Base-by-base conservation (phyloP, 1,139 yeast genomes). In the Candida sanyaensis region DNA sequence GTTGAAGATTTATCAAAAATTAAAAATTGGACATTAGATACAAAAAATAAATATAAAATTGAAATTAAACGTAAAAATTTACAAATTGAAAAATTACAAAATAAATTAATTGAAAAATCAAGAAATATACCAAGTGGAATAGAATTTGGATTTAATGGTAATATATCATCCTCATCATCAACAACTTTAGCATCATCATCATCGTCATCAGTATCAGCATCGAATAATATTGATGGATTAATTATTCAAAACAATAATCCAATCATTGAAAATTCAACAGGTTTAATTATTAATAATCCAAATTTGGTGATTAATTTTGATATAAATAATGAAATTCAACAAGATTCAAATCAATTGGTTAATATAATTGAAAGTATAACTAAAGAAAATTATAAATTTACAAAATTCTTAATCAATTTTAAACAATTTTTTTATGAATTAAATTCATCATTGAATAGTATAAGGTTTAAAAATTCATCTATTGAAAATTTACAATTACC, bases 61-160 rank as follows among this genome's bases (percentile, higher is more conserved):
- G 81, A 78, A 47, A 50, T 75, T 44, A 73, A 73, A 54, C 65
- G 64, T 55, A 73, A 74, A 51, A 63, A 66, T 26, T 41, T 67
- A 24, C 68, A 65, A 41, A 70, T 77, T 17, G 68, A 68, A 39
- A 65, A 60, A 26, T 63, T 78, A 46, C 76, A 72, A 47, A 69
- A 74, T 47, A 70, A 68, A 50, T 55, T 79, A 12, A 55, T 75
- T 26, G 74, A 71, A 7, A 64, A 67, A 27, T 32, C 44, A 44
- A 62, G 71, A 17, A 66, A 65, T 44, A 48, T 72, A 12, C 66
- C 76, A 1, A 61, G 73, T 1, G 61, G 69, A 1, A 57, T 66
- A 4, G 64, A 67, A 0, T 70, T 61, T 54, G 75, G 73, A 1
- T 36, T 36, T 23, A 33, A n/a, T 33, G 23, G 17, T 17, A 21